Percentiles rank a stretch among this genome's conserved stretches.
Evolutionary conservation across 345 rosid genomes (phyloP).

Genomic region (Eutrema japonicum): DNA sequence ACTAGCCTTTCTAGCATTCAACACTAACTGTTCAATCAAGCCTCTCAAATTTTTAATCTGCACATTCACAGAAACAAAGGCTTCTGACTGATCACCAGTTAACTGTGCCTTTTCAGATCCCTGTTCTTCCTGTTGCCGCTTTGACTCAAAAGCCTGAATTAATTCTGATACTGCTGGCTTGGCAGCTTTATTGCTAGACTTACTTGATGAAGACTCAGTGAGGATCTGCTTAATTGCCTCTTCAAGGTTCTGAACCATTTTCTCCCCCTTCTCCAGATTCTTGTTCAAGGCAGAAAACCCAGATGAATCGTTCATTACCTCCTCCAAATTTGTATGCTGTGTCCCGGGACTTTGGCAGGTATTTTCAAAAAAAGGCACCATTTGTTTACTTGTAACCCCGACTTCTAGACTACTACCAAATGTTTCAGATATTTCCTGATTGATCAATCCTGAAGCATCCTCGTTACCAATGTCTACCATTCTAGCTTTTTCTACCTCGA

Average conservation of each 20-base stretch:
- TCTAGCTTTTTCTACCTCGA: constrained; percentile 49
- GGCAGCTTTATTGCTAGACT: constrained; percentile 49
- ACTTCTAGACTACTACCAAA: constrained; percentile 38
- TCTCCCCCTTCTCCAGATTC: constrained; percentile 61
- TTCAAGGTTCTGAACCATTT: constrained; percentile 60
- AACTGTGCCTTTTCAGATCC: constrained; percentile 49
- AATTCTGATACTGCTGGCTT: constrained; percentile 67
- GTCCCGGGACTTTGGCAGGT: constrained; percentile 33
- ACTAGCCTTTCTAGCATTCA: constrained; percentile 56
- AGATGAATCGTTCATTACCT: constrained; percentile 47
- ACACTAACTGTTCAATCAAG: constrained; percentile 56
- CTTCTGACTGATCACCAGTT: constrained; percentile 46
- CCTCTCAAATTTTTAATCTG: constrained; percentile 56
- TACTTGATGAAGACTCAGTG: constrained; percentile 43
- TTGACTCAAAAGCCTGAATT: constrained; percentile 85
- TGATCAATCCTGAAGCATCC: constrained; percentile 37
- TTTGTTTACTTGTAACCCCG: constrained; percentile 30
- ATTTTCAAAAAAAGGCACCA: constrained; percentile 41
- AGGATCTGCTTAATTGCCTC: constrained; percentile 56
- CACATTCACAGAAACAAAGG: constrained; percentile 52
- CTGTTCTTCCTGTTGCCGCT: constrained; percentile 58
- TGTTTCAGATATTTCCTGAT: constrained; percentile 40
- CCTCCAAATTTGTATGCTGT: constrained; percentile 42
- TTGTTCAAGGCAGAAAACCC: constrained; percentile 52
- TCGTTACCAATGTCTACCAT: constrained; percentile 45